phyloP scores from a whole-genome alignment of 495 filamentous ascomycete species.

The Polyplosphaeria fusca region DNA sequence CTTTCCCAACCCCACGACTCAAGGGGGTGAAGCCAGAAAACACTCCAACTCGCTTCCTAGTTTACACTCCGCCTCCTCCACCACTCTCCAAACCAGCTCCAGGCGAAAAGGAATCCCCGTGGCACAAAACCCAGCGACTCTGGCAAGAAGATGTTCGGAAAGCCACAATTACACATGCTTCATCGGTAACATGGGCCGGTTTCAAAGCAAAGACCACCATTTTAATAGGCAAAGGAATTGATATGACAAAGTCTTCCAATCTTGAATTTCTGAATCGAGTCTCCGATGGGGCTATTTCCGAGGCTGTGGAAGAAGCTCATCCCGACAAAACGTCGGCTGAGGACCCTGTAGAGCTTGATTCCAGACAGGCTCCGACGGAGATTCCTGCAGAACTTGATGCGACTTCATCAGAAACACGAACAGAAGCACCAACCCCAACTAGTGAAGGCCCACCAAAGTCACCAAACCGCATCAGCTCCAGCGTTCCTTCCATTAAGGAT shows the following conservation, averaged over 20 bases:
- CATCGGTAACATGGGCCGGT: constrained; percentile 42
- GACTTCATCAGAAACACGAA: neutral
- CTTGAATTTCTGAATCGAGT: constrained; percentile 45
- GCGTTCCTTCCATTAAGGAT: neutral
- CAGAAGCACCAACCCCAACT: neutral
- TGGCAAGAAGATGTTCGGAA: constrained; percentile 46
- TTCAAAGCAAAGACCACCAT: constrained; percentile 42
- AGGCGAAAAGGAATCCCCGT: constrained; percentile 42
- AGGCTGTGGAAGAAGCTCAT: constrained; percentile 5
- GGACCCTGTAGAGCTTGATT: neutral
- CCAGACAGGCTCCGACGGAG: neutral
- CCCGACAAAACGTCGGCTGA: neutral
- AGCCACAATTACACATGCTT: constrained; percentile 40
- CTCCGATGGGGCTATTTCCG: constrained; percentile 24
- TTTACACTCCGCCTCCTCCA: constrained; percentile 44
- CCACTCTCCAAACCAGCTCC: constrained; percentile 39
- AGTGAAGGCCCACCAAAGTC: neutral
- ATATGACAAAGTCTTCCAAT: constrained; percentile 38
- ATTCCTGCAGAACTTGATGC: neutral
- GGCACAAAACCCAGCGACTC: constrained; percentile 44
- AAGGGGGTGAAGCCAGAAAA: constrained; percentile 27
- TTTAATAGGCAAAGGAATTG: constrained; percentile 40
- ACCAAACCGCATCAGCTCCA: neutral
- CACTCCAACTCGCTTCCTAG: constrained; percentile 42
- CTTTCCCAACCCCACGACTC: constrained; percentile 42